Evolutionary conservation across 176 grass and related monocot genomes (phyloP), one percentile per base, ranked within the genome.

Genomic region (Phoenix dactylifera): DNA sequence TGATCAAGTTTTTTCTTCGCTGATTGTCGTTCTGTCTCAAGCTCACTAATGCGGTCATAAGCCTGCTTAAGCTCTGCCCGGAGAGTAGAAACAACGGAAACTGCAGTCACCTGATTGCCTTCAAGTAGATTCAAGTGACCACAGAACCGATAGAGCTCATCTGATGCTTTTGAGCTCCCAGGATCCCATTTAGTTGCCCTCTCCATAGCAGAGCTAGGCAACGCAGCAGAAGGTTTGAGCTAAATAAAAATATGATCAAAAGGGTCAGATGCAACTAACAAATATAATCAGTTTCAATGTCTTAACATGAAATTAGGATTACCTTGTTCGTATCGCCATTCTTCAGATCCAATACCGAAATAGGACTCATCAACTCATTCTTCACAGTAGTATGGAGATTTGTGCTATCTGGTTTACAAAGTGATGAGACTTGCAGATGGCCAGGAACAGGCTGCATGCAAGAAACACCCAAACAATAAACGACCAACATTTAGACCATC

Each of bases 101-200:
- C 15, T 15, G 15, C 5, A 17, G 23, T 52, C 52, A 53, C 22
- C 50, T 53, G 50, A 24, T 66, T 23, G 24, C 50, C 22, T 14
- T 66, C 16, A 51, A 72, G 70, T 80, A 50, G 69, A 56, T 76
- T 89, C 76, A 57, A 57, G n/a, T 24, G 48, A 26, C 72, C 83
- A 72, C n/a, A 50, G 44, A 77, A 70, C 69, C 59, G 50, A 1
- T 14, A 63, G 77, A 60, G 17, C 56, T 72, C 55, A n/a, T 50
- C 77, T 54, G 66, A 15, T n/a, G 57, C 70, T 49, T 76, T 80
- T 29, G 78, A 22, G 58, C 48, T 59, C 28, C 28, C 62, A 25
- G 58, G 58, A 76, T 86, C 86, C 90, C 90, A 95, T 68, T 89
- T 89, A 52, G 86, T 95, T 81, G 77, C 65, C 10, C 77, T 76